Conservation (phyloP, 2,329 filamentous ascomycete species). For the Clonostachys sp. region DNA sequence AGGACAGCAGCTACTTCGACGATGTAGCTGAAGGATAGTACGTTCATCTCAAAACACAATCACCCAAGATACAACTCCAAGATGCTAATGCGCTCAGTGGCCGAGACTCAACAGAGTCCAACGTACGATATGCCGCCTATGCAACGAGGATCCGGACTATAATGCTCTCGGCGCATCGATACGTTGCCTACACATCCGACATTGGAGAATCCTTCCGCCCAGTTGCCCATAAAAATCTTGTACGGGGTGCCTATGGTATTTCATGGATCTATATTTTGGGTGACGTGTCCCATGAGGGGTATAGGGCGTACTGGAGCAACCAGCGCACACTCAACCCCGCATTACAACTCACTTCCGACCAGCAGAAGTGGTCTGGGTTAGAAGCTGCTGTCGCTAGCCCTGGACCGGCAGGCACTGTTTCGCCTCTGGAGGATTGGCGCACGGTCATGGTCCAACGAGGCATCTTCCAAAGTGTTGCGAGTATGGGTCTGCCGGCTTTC, state of each 20-base stretch:
- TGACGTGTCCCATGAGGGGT: conserved; percentile 89
- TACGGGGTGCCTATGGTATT: conserved; percentile 80
- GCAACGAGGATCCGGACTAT: conserved; percentile 81
- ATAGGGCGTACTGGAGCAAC: conserved; percentile 90
- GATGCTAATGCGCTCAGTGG: conserved; percentile 12
- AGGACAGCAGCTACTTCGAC: conserved; percentile 71
- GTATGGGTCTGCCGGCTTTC: conserved; percentile 90
- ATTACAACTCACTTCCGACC: conserved; percentile 44
- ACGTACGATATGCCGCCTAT: conserved; percentile 89
- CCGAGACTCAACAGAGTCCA: conserved; percentile 77
- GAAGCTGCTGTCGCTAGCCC: conserved; percentile 15
- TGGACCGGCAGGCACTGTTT: conserved; percentile 35
- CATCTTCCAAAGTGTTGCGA: conserved; percentile 85
- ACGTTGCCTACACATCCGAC: conserved; percentile 94
- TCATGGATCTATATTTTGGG: conserved; percentile 91
- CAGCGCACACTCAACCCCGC: conserved; percentile 69
- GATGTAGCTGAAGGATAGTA: conserved; percentile 77
- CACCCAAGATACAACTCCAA: not conserved
- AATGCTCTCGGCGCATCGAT: conserved; percentile 84
- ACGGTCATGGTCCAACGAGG: conserved; percentile 88
- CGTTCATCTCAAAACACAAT: conserved; percentile 21
- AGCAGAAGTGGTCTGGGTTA: conserved; percentile 44
- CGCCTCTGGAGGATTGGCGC: conserved; percentile 83
- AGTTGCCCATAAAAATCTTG: conserved; percentile 78
- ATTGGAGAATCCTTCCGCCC: conserved; percentile 96